Evolutionary conservation across 1,284 basidiomycete genomes (phyloP), one percentile per base, ranked within the genome.

Genomic region (Gomphus bonarii): DNA sequence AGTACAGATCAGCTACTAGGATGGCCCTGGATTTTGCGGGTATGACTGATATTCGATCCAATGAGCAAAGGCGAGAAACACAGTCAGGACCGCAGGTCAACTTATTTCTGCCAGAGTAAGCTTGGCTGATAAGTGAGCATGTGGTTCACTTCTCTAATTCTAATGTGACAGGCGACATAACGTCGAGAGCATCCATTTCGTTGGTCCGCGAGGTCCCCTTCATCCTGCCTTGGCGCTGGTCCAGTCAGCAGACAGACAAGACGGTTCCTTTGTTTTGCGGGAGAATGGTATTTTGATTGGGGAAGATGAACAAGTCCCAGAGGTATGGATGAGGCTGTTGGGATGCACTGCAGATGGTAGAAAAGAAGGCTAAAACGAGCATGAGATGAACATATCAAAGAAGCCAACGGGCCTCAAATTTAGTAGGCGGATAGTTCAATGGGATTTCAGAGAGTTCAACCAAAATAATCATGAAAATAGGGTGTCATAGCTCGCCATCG

Each of bases 231-330:
- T 88, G 5, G 86, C 85, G 0, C 69, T 77, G 14, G 75, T 88
- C 6, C 85, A 85, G 64, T 88, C 85, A 0, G 78, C 79, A 4
- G 71, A 70, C 38, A 69, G 85, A 58, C 83, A 83, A 65, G 48
- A 50, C 10, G 48, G 48, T n/a, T 85, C 86, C 63, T 82, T 73
- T 62, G 72, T 88, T 43, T 65, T 88, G 58, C 77, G 74, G 57
- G 83, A 88, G 58, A 88, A 85, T 59, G 86, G 85, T 2, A 82
- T 85, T 79, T 78, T 84, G 62, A 73, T 88, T 22, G 85, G 86
- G 11, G 85, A 88, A 65, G 85, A 88, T 63, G 82, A 85, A 12
- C 85, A 84, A 0, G 71, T 88, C 20, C 75, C 75, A 10, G 59
- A 64, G 2, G 70, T 82, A 10, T 88, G 85, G 85, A 81, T 73